Base-by-base conservation (phyloP, 2,329 filamentous ascomycete species). In the Metarhizium sp. region DNA sequence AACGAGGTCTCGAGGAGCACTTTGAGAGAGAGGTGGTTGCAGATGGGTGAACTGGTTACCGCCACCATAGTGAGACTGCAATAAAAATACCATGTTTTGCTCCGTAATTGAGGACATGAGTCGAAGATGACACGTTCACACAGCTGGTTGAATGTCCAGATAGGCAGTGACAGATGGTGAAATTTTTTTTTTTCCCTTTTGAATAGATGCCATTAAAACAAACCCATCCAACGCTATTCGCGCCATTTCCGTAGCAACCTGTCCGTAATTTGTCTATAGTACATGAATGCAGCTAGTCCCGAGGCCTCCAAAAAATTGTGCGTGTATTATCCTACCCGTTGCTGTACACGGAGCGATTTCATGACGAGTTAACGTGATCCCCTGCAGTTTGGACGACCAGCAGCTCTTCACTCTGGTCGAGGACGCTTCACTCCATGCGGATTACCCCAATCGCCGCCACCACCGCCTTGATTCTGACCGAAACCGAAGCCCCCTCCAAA, bases 391-490 rank as follows among this genome's bases (percentile, higher is more conserved):
- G 16, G 25, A 25, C 45, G 13, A 53, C 55, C 45, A 18, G 30
- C 14, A 51, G 42, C 51, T 50, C 43, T 40, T 69, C 75, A 79
- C 67, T 92, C 89, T 58, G 88, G 87, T 59, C 89, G 81, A 61
- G 87, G 86, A 61, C 89, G 79, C 74, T 94, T 94, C 3, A 85
- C 84, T 34, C 88, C 88, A 62, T 92, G 89, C 6, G 89, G 89
- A 64, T 92, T 92, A 77, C 88, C 88, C 71, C 83, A 84, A 55
- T 85, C 85, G 55, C 71, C 73, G 50, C 71, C 74, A 45, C 71
- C 71, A 50, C 69, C 71, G 46, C 68, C 70, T 59, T 79, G 78
- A 62, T 77, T 72, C 57, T 68, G 73, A 50, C 77, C 75, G 69
- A 90, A 92, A 73, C 65, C 66, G 11, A 90, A 91, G 56, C 78